These are phyloP conservation scores for Fusarium stilboides DNA, from an alignment of 2,329 filamentous ascomycete species.

Conservation along the genomic window DNA sequence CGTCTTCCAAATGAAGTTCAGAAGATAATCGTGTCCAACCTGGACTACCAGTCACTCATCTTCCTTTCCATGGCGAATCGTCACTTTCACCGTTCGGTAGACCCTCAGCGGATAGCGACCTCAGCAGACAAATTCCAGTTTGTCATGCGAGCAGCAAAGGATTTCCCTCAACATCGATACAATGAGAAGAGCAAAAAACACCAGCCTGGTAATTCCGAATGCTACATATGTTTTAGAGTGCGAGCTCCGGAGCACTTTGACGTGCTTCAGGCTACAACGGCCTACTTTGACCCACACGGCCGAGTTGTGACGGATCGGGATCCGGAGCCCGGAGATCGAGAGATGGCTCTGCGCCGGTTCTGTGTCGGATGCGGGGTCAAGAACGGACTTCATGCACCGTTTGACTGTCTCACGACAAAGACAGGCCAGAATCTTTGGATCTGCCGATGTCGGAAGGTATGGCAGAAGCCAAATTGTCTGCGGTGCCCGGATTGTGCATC, in stretches of 20 bases:
- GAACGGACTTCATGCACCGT: conserved; percentile 56
- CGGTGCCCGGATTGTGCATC: conserved; percentile 55
- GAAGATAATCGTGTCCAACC: conserved; percentile 52
- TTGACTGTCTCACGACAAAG: conserved; percentile 57
- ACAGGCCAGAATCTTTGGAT: conserved; percentile 59
- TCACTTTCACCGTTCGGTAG: conserved; percentile 53
- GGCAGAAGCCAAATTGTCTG: conserved; percentile 55
- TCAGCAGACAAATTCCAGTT: conserved; percentile 57
- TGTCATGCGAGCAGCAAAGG: conserved; percentile 59
- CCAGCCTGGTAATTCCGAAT: conserved; percentile 60
- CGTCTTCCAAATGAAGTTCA: conserved; percentile 55
- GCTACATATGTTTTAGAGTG: conserved; percentile 61
- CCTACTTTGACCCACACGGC: conserved; percentile 53
- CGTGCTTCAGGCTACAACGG: conserved; percentile 53
- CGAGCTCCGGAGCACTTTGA: conserved; percentile 58
- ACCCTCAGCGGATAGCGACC: conserved; percentile 55
- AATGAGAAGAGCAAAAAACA: conserved; percentile 56
- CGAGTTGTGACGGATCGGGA: conserved; percentile 51
- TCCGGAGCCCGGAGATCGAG: conserved; percentile 50
- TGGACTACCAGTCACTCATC: conserved; percentile 61
- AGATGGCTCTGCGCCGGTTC: conserved; percentile 57
- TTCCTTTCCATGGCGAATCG: conserved; percentile 57
- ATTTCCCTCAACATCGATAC: conserved; percentile 59
- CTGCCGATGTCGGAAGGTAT: conserved; percentile 56
- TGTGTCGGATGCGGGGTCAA: conserved; percentile 61